phyloP scores from a whole-genome alignment of 2,329 filamentous ascomycete genomes.

The Penicillium nordicum region DNA sequence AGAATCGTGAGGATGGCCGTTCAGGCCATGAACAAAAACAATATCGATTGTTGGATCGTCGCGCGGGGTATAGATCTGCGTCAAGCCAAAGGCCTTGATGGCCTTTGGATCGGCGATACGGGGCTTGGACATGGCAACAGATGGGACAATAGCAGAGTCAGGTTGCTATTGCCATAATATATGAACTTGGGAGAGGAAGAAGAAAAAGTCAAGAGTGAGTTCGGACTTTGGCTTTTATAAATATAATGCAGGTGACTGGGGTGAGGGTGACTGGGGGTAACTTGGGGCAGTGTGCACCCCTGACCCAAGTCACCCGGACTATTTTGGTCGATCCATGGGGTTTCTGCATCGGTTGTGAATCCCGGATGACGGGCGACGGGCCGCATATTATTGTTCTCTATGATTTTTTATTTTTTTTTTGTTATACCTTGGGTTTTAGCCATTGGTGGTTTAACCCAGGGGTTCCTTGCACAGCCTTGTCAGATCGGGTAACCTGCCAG shows the following conservation, averaged over 20 bases:
- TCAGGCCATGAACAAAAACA: slow-evolving; percentile 68
- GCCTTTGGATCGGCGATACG: slow-evolving; percentile 7
- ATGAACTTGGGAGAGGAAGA: background rate
- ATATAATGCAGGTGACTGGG: slow-evolving; percentile 1
- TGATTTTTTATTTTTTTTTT: background rate
- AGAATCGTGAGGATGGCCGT: slow-evolving; percentile 62
- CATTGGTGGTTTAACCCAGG: slow-evolving; percentile 1
- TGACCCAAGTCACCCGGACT: slow-evolving; percentile 10
- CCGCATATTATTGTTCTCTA: background rate
- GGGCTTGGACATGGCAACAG: slow-evolving; percentile 20
- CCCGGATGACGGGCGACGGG: slow-evolving; percentile 5
- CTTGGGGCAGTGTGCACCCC: slow-evolving; percentile 5
- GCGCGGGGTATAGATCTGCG: slow-evolving; percentile 40
- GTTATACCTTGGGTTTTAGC: background rate
- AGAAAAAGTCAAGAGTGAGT: background rate
- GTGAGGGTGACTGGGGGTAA: background rate
- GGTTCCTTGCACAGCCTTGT: slow-evolving; percentile 2
- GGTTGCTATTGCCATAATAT: slow-evolving; percentile 5
- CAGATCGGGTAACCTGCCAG: slow-evolving; percentile 8
- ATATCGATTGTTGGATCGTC: slow-evolving; percentile 49
- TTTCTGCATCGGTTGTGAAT: background rate
- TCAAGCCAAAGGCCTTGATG: slow-evolving; percentile 42
- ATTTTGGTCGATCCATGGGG: background rate
- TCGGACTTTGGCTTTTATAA: slow-evolving; percentile 8
- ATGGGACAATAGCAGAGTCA: background rate